Base-by-base conservation (phyloP, 805 yeast genomes). In the Yarrowia sp. region DNA sequence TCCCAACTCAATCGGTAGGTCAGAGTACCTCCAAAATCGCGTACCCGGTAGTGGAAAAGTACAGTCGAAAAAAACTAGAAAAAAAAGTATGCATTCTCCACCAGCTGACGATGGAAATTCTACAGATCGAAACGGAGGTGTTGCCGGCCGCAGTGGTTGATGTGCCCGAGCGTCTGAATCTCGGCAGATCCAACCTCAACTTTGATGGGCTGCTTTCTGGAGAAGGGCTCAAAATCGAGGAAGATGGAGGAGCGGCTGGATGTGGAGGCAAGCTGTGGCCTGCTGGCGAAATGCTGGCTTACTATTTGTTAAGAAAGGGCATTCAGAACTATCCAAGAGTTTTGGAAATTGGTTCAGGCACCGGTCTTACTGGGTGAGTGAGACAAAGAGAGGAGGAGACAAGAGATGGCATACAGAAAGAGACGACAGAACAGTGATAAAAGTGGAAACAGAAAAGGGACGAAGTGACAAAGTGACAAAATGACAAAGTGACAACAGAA, bases 211-310 rank as follows among this genome's bases (percentile, higher is more conserved):
- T 77, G 52, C 70, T 80, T 24, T 59, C 67, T 0, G 65, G 70
- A 7, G 75, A 75, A 1, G 75, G 76, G 0, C 71, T 82, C 32
- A 70, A 76, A 67, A 78, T 84, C 28, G 76, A 74, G 65, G 85
- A 82, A 67, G 87, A 84, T 68, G 87, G 86, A 41, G 87, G 87
- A 8, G 82, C 79, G 0, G 71, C 79, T 5, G 88, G 88, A 1
- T 84, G 87, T 71, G 88, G 88, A n/a, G 88, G 88, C 3, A 81
- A 82, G 65, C 76, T 84, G 4, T 84, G 88, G 88, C 78, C 84
- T 1, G 86, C 87, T 10, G 88, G 87, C 17, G 84, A 83, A 64
- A 73, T 83, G 51, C 73, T 84, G 19, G 78, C 85, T 14, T 74
- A 80, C 41, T 84, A 82, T 66, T 67, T 82, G 66, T 70, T 72